Conservation (phyloP, 371 early-diverging fungal genomes). For the Catenaria anguillulae region DNA sequence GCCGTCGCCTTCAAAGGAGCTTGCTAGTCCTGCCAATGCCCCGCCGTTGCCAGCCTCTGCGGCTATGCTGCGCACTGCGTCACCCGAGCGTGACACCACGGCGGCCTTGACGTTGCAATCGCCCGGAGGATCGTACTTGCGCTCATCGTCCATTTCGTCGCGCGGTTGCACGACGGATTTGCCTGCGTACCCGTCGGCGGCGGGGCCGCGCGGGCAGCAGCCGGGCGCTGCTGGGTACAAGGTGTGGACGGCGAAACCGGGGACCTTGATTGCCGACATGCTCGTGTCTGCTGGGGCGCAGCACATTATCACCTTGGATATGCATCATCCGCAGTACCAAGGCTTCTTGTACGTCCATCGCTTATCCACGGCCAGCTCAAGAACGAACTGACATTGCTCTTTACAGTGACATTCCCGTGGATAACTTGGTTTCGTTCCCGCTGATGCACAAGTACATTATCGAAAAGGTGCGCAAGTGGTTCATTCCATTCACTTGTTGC, state of each 20-base stretch:
- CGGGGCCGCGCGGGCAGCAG: not conserved
- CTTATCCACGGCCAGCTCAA: too few species aligned
- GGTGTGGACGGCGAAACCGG: conserved; percentile 34
- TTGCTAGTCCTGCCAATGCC: too few species aligned
- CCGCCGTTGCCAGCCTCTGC: too few species aligned
- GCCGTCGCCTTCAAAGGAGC: not conserved
- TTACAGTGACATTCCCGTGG: conserved; percentile 71
- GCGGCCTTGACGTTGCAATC: not conserved
- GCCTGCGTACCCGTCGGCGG: not conserved
- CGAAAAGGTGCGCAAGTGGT: not conserved
- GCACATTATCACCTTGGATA: conserved; percentile 96
- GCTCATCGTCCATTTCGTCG: too few species aligned
- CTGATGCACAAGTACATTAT: conserved; percentile 74
- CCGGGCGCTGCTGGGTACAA: conserved; percentile 16
- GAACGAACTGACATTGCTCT: too few species aligned
- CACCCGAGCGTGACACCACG: too few species aligned
- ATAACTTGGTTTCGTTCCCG: conserved; percentile 89
- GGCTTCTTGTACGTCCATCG: conserved; percentile 45
- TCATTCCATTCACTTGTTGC: too few species aligned
- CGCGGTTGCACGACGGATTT: too few species aligned
- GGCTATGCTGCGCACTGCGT: too few species aligned
- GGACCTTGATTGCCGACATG: conserved; percentile 81
- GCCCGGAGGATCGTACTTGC: not conserved
- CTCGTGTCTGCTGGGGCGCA: conserved; percentile 85
- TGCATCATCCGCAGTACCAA: conserved; percentile 91